These are phyloP conservation scores for Globisporangium sylvaticum DNA, from an alignment of 352 stramenopile species.

Conservation along the genomic window DNA sequence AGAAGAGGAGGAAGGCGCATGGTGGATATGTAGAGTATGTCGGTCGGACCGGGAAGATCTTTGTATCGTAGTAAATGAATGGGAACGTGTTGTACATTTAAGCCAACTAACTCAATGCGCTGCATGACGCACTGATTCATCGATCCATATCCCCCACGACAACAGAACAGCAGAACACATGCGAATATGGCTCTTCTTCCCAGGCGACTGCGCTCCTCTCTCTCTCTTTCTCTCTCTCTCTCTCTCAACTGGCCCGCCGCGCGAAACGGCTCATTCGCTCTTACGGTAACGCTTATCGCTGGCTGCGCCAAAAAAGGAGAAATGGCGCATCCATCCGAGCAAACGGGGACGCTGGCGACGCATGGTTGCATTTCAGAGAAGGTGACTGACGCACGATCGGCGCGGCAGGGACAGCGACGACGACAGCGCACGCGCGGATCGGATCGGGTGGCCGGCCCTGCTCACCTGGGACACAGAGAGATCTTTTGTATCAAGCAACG, in stretches of 20 bases:
- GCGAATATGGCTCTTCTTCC: constrained; percentile 1
- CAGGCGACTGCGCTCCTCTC: background rate
- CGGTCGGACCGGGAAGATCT: background rate
- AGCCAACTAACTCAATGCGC: background rate
- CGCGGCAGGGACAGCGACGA: background rate
- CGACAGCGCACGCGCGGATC: too few species aligned
- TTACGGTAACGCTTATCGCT: background rate
- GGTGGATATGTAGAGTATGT: background rate
- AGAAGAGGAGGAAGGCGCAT: background rate
- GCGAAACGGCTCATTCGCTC: background rate
- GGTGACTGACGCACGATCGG: background rate
- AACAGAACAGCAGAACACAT: background rate
- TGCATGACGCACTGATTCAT: background rate
- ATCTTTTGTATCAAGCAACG: background rate
- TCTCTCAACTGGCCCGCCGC: too few species aligned
- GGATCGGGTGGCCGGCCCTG: background rate
- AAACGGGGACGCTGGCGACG: background rate
- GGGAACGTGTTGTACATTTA: background rate
- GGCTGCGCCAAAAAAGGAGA: background rate
- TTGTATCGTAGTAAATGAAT: background rate
- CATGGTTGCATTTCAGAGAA: background rate
- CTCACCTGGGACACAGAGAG: background rate
- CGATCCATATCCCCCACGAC: background rate
- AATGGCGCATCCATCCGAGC: background rate
- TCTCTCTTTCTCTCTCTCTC: background rate